Conservation (phyloP, 805 yeast genomes). For the Candida insectalens region DNA sequence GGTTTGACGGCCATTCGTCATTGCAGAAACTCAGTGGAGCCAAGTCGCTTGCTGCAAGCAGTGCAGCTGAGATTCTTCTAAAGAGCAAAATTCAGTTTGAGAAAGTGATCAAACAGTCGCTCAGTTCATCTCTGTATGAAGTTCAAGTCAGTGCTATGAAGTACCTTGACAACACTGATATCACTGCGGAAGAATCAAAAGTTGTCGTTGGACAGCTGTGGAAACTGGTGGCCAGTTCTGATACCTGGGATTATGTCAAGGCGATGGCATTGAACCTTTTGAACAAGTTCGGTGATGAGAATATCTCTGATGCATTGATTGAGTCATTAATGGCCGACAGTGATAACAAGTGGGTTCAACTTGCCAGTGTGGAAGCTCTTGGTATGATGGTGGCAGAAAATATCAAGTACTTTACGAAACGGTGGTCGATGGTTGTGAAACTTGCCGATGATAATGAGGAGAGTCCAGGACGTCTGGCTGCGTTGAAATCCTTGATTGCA, state of each 20-base stretch:
- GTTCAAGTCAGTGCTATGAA: constrained; percentile 34
- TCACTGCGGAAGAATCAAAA: constrained; percentile 2
- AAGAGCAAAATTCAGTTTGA: constrained; percentile 4
- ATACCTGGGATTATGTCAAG: constrained; percentile 39
- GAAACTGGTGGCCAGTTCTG: constrained; percentile 13
- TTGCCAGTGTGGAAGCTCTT: constrained; percentile 40
- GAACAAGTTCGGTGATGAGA: constrained; percentile 12
- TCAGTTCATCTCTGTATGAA: constrained; percentile 32
- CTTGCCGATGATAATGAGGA: constrained; percentile 34
- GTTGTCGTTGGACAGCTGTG: constrained; percentile 12
- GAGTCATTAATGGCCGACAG: too few species aligned
- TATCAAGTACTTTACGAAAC: constrained; percentile 13
- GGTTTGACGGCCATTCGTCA: constrained; percentile 26
- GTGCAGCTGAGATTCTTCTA: constrained; percentile 10
- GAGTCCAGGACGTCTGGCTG: constrained; percentile 34
- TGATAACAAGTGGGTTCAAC: constrained; percentile 34
- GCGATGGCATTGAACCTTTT: constrained; percentile 30
- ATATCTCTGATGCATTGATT: too few species aligned
- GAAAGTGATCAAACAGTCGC: constrained; percentile 21
- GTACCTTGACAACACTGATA: constrained; percentile 13
- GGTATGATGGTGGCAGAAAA: too few species aligned
- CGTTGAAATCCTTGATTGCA: constrained; percentile 32
- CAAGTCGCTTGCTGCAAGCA: constrained; percentile 35
- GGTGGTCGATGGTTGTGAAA: constrained; percentile 20
- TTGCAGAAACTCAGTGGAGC: constrained; percentile 34